A percentile compares a stretch with the other conserved stretches of the same genome.
Evolutionary conservation across 1,139 yeast species (phyloP).

Genomic region (Yamadazyma taylorii): DNA sequence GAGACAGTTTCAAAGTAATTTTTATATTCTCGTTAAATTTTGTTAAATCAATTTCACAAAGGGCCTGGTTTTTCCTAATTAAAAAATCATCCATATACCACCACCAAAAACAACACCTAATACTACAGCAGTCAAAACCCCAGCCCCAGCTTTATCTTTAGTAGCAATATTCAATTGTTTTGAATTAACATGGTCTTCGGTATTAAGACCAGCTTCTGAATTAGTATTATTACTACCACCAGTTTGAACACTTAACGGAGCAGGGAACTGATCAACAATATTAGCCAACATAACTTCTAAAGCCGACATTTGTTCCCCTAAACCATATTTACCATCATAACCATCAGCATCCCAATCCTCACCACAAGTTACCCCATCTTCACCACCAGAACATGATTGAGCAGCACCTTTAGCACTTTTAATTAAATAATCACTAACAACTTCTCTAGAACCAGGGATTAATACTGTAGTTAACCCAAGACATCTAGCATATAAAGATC

Average conservation of each 20-base stretch:
- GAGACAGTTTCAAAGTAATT: too few relatives aligned
- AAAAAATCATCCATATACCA: constrained; percentile 47
- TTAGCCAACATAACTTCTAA: constrained; percentile 58
- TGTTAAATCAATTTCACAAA: not conserved
- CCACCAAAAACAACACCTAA: constrained; percentile 39
- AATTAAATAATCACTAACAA: constrained; percentile 45
- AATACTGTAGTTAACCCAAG: constrained; percentile 60
- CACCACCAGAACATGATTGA: constrained; percentile 68
- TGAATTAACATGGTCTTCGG: constrained; percentile 25
- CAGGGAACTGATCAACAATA: constrained; percentile 24
- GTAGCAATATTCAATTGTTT: constrained; percentile 32
- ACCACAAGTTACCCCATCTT: constrained; percentile 79
- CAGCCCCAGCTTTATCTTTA: constrained; percentile 51
- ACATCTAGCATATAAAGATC: constrained; percentile 68
- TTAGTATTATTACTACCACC: constrained; percentile 51
- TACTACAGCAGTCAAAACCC: constrained; percentile 45
- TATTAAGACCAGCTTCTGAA: constrained; percentile 46
- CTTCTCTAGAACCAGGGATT: constrained; percentile 49
- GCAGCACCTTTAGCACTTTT: constrained; percentile 69
- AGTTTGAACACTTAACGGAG: constrained; percentile 36
- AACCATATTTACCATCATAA: constrained; percentile 69
- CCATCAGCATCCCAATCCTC: constrained; percentile 53
- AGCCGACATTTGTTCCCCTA: constrained; percentile 76
- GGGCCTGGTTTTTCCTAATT: too few relatives aligned
- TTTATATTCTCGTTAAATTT: too few relatives aligned